phyloP scores from a whole-genome alignment of 352 stramenopile genomes.

The Peronospora farinosa region DNA sequence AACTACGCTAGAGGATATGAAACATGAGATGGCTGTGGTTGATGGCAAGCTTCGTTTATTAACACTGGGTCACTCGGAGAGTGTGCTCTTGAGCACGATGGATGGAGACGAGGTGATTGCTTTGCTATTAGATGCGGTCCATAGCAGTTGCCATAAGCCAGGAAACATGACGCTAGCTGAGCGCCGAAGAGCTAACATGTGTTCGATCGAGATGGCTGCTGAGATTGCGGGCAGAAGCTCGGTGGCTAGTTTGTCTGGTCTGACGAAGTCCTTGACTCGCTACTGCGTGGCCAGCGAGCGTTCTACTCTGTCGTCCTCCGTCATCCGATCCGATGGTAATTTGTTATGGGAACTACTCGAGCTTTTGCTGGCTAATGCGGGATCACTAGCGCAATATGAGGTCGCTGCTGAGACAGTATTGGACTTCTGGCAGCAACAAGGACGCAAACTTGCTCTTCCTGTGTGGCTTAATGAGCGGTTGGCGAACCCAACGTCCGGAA shows the following conservation, averaged over 20 bases:
- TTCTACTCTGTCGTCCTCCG: constrained; percentile 12
- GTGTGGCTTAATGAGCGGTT: constrained; percentile 47
- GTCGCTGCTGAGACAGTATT: constrained; percentile 52
- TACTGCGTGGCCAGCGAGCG: constrained; percentile 57
- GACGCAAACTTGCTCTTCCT: constrained; percentile 51
- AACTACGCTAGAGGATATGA: constrained; percentile 56
- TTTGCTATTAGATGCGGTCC: constrained; percentile 44
- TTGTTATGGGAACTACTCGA: constrained; percentile 57
- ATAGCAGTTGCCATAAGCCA: constrained; percentile 20
- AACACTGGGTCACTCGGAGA: constrained; percentile 45
- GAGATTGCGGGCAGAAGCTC: constrained; percentile 33
- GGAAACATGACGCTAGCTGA: constrained; percentile 32
- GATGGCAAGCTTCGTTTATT: constrained; percentile 61
- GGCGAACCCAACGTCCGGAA: constrained; percentile 32
- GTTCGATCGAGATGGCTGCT: constrained; percentile 46
- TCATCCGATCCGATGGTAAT: constrained; percentile 27
- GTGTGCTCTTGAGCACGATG: constrained; percentile 53
- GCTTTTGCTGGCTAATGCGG: constrained; percentile 34
- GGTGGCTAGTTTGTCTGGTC: constrained; percentile 20
- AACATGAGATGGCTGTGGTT: constrained; percentile 47
- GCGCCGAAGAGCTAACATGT: constrained; percentile 38
- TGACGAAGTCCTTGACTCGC: constrained; percentile 61
- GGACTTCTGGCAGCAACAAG: constrained; percentile 44
- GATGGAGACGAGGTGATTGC: constrained; percentile 48
- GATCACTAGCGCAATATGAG: constrained; percentile 46